These are phyloP conservation scores for Umbelopsis sp. DNA, from an alignment of 371 early-diverging fungal genomes.

Conservation along the genomic window DNA sequence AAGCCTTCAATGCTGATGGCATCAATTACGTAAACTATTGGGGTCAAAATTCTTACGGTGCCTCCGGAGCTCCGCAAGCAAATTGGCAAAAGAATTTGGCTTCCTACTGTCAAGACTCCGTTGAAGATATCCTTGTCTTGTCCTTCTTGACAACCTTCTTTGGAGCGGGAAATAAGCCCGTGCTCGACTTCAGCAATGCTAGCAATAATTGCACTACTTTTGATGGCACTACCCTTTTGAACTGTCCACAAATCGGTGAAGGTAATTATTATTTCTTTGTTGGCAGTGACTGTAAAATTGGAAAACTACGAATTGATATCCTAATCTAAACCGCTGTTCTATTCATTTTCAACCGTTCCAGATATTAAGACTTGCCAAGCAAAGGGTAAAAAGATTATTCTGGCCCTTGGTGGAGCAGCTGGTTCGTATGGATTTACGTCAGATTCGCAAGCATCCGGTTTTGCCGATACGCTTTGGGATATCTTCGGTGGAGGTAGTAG, in stretches of 20 bases:
- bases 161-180: conserved; percentile 26
- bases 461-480: conserved; percentile 67
- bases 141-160: conserved; percentile 27
- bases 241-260: conserved; percentile 55
- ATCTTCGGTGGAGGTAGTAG: conserved; percentile 60
- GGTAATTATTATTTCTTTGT: conserved; percentile 19
- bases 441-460: conserved; percentile 44
- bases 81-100: conserved; percentile 23
- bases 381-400: conserved; percentile 50
- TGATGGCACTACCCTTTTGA: conserved; percentile 37
- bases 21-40: conserved; percentile 11
- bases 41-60: conserved; percentile 20
- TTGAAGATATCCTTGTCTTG: conserved; percentile 30
- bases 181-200: conserved; percentile 22
- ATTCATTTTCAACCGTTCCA: conserved; percentile 13
- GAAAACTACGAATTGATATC: too few species aligned
- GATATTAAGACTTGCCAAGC: conserved; percentile 61
- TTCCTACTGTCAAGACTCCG: conserved; percentile 27
- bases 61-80: conserved; percentile 16
- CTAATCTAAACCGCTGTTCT: too few species aligned
- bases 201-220: conserved; percentile 33
- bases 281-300: background rate
- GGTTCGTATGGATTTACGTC: conserved; percentile 60
- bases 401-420: conserved; percentile 68
- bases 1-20: conserved; percentile 10